phyloP scores from a whole-genome alignment of 176 grass and related monocot genomes.

The Cocos nucifera region DNA sequence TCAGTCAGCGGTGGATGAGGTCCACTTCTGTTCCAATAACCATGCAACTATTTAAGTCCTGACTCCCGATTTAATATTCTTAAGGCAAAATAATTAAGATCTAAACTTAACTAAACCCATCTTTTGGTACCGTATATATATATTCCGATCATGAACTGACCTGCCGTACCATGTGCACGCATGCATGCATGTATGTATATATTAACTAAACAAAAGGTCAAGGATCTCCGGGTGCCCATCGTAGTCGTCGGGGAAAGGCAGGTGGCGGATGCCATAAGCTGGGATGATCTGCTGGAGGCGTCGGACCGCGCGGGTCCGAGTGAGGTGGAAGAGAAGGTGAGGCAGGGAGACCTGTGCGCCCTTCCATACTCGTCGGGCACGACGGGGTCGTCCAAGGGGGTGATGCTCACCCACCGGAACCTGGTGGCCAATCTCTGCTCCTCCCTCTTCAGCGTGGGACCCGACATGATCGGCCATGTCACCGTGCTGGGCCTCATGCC shows the following conservation, averaged over 20 bases:
- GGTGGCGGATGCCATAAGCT: conserved; percentile 22
- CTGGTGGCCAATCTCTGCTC: conserved; percentile 71
- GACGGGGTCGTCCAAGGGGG: conserved; percentile 79
- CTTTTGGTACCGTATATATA: too few relatives aligned
- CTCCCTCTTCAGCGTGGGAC: conserved; percentile 38
- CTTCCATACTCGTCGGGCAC: conserved; percentile 79
- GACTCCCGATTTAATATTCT: too few relatives aligned
- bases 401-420: conserved; percentile 92
- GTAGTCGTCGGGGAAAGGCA: conserved; percentile 20
- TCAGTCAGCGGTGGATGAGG: not conserved
- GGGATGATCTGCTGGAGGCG: conserved; percentile 56
- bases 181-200: not conserved
- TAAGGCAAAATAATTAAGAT: too few relatives aligned
- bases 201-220: conserved; percentile 27
- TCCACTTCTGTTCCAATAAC: too few relatives aligned
- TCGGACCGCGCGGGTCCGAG: conserved; percentile 41
- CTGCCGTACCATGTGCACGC: too few relatives aligned
- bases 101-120: too few relatives aligned
- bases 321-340: conserved; percentile 12
- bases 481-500: conserved; percentile 59
- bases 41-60: too few relatives aligned
- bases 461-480: conserved; percentile 29
- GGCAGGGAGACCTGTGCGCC: conserved; percentile 61
- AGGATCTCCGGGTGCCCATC: conserved; percentile 42
- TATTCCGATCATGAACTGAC: too few relatives aligned